phyloP scores from a whole-genome alignment of 1,139 yeast genomes.

The Starmera stellimalicola region DNA sequence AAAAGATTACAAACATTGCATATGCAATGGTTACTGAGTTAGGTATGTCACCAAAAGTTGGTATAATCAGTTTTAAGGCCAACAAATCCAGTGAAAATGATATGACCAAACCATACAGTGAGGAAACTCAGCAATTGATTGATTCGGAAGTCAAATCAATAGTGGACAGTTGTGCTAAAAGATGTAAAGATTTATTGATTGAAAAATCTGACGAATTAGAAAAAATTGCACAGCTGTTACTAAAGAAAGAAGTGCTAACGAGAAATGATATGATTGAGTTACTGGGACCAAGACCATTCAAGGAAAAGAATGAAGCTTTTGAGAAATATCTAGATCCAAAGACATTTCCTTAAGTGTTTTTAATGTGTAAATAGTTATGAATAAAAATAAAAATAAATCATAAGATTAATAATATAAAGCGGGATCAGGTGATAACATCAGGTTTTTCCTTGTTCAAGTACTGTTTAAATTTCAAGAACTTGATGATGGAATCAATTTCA shows the following conservation, averaged over 20 bases:
- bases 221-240: slow-evolving; percentile 58
- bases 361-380: not conserved
- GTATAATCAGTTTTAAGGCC: slow-evolving; percentile 42
- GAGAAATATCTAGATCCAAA: slow-evolving; percentile 58
- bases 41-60: slow-evolving; percentile 68
- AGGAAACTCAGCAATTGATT: slow-evolving; percentile 54
- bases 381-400: not conserved
- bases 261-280: slow-evolving; percentile 74
- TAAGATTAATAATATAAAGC: not conserved
- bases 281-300: slow-evolving; percentile 69
- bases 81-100: slow-evolving; percentile 39
- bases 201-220: slow-evolving; percentile 57
- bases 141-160: slow-evolving; percentile 60
- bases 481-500: slow-evolving; percentile 56
- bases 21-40: slow-evolving; percentile 66
- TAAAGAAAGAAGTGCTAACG: slow-evolving; percentile 62
- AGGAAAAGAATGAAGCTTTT: slow-evolving; percentile 71
- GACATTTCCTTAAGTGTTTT: slow-evolving; percentile 9
- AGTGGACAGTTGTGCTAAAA: slow-evolving; percentile 41
- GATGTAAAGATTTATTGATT: slow-evolving; percentile 44
- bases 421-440: slow-evolving; percentile 63
- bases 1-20: slow-evolving; percentile 70
- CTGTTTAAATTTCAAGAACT: slow-evolving; percentile 63
- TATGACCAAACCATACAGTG: slow-evolving; percentile 63
- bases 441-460: slow-evolving; percentile 79